These are phyloP conservation scores for Amborella trichopoda DNA, from an alignment of 164 flowering plant species.

Conservation along the genomic window DNA sequence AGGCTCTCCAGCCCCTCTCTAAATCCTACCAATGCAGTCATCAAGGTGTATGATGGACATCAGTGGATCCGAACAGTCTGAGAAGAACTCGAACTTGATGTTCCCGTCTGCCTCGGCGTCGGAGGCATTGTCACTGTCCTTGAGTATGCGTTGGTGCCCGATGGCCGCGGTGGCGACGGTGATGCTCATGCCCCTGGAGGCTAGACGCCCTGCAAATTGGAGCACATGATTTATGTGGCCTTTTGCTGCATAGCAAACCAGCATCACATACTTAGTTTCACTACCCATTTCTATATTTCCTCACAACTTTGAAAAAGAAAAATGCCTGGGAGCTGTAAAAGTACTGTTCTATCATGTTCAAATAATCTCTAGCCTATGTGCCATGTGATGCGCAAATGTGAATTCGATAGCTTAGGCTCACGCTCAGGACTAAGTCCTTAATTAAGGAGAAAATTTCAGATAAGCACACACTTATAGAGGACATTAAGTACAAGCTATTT, in stretches of 20 bases:
- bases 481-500: too few species aligned
- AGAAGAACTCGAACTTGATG: conserved; percentile 55
- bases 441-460: too few species aligned
- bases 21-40: conserved; percentile 26
- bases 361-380: too few species aligned
- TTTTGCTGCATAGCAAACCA: conserved; percentile 58
- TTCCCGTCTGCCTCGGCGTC: too few species aligned
- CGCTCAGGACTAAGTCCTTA: too few species aligned
- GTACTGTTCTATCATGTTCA: too few species aligned
- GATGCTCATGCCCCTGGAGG: conserved; percentile 46
- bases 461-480: too few species aligned
- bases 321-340: too few species aligned
- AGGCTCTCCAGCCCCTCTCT: conserved; percentile 26
- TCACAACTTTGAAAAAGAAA: too few species aligned
- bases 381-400: too few species aligned
- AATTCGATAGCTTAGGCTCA: too few species aligned
- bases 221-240: conserved; percentile 63
- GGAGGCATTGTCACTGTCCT: conserved; percentile 15
- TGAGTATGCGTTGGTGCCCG: conserved; percentile 25
- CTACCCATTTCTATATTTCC: too few species aligned
- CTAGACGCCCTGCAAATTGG: conserved; percentile 40
- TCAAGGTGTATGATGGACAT: conserved; percentile 29
- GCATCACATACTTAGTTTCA: conserved; percentile 48
- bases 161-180: conserved; percentile 41
- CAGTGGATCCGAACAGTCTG: conserved; percentile 36